Conservation (phyloP, 768 basidiomycete genomes). For the Punctularia strigosozonata region DNA sequence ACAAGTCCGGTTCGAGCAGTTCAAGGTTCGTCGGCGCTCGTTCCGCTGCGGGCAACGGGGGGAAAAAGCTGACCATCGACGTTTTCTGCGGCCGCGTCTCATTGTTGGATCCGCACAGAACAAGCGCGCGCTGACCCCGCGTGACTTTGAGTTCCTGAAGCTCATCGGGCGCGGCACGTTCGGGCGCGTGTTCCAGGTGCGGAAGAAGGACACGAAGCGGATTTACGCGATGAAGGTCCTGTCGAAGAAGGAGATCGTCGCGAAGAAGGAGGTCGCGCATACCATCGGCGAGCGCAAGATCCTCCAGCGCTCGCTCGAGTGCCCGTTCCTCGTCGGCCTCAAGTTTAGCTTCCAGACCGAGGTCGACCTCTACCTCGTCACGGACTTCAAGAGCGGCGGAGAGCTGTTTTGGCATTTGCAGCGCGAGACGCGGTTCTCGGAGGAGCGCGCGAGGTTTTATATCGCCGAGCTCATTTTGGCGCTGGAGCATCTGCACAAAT, state of each 20-base stretch:
- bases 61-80: neutral
- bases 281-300: slow-evolving; percentile 99
- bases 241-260: slow-evolving; percentile 97
- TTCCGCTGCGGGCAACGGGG: slow-evolving; percentile 1
- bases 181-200: slow-evolving; percentile 97
- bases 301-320: slow-evolving; percentile 84
- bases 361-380: slow-evolving; percentile 88
- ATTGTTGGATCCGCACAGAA: slow-evolving; percentile 31
- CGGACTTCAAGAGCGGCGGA: slow-evolving; percentile 97
- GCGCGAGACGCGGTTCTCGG: slow-evolving; percentile 85
- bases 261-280: slow-evolving; percentile 98
- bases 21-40: slow-evolving; percentile 49
- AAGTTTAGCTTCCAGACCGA: slow-evolving; percentile 99
- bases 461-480: slow-evolving; percentile 93
- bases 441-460: slow-evolving; percentile 92
- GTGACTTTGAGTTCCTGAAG: slow-evolving; percentile 97
- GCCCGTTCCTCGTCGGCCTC: slow-evolving; percentile 94
- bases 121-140: slow-evolving; percentile 79
- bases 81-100: slow-evolving; percentile 7
- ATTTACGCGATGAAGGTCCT: slow-evolving; percentile 99
- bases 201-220: slow-evolving; percentile 94
- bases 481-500: slow-evolving; percentile 94
- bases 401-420: slow-evolving; percentile 99
- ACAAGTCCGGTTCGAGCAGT: slow-evolving; percentile 88
- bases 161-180: slow-evolving; percentile 98